A percentile compares a stretch with the other conserved stretches of the same genome.
phyloP scores from a whole-genome alignment of 2,329 filamentous ascomycete genomes.

The Elsinoe perseae region DNA sequence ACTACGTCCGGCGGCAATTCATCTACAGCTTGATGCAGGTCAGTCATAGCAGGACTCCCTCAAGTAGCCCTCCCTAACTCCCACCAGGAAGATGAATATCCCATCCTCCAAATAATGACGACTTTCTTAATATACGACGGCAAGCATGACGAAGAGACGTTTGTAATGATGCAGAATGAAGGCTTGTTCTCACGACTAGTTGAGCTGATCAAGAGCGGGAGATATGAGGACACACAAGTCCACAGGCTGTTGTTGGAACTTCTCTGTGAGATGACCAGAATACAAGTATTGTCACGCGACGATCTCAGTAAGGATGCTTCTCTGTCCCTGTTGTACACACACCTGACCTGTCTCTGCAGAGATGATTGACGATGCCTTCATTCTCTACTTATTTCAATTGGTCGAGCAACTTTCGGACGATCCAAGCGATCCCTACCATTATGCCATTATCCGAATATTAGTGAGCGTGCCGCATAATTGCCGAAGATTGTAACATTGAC shows the following conservation, averaged over 20 bases:
- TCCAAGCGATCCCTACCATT: conserved; percentile 87
- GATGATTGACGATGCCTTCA: conserved; percentile 65
- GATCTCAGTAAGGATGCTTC: conserved; percentile 70
- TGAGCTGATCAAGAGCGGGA: conserved; percentile 64
- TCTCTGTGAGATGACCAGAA: conserved; percentile 92
- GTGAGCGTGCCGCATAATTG: conserved; percentile 44
- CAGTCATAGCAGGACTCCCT: conserved; percentile 19
- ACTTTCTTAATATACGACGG: conserved; percentile 85
- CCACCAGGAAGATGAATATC: conserved; percentile 70
- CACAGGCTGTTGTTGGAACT: conserved; percentile 79
- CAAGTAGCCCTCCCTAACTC: conserved; percentile 13
- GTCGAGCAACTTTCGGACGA: conserved; percentile 86
- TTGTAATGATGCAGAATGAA: conserved; percentile 80
- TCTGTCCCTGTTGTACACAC: too few relatives aligned
- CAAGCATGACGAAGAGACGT: conserved; percentile 65
- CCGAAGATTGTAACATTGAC: neutral
- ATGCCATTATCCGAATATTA: conserved; percentile 85
- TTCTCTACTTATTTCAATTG: conserved; percentile 73
- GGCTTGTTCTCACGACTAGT: conserved; percentile 76
- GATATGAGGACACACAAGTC: conserved; percentile 58
- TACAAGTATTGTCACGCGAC: conserved; percentile 68
- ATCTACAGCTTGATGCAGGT: conserved; percentile 77
- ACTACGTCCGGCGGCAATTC: conserved; percentile 88
- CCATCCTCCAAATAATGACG: conserved; percentile 71
- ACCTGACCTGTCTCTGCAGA: too few relatives aligned